These are phyloP conservation scores for Fusarium sp. DNA, from an alignment of 2,329 filamentous ascomycete genomes.

Conservation along the genomic window DNA sequence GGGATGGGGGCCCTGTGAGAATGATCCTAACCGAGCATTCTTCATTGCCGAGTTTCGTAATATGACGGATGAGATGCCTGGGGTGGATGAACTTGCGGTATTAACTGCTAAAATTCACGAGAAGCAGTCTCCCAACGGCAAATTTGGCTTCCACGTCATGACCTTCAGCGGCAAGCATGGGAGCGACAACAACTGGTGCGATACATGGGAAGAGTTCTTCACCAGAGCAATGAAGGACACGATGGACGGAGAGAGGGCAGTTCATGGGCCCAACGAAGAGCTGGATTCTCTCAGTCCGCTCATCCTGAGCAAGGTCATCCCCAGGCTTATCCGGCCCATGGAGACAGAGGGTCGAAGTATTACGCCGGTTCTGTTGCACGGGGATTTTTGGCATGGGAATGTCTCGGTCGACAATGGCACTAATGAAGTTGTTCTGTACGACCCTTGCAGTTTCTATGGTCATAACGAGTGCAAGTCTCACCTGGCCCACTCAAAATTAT, in stretches of 20 bases:
- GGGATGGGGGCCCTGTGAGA: background rate
- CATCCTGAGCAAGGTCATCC: background rate
- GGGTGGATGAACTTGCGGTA: background rate
- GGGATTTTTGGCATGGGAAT: background rate
- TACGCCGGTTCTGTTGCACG: background rate
- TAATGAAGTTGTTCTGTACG: background rate
- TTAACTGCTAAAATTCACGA: background rate
- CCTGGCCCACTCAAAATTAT: too few relatives aligned
- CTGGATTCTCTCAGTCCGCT: background rate
- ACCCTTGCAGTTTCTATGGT: background rate
- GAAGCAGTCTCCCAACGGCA: background rate
- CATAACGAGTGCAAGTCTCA: background rate
- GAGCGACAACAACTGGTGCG: background rate
- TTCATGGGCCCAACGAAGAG: background rate
- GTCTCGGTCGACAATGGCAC: background rate
- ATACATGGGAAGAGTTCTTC: background rate
- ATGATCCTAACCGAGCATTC: background rate
- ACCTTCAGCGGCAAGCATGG: background rate
- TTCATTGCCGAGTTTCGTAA: background rate
- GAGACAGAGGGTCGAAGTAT: background rate
- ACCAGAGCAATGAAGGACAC: background rate
- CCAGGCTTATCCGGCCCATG: background rate
- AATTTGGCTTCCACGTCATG: conserved; percentile 4
- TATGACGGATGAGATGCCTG: background rate
- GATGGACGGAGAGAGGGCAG: background rate